These are phyloP conservation scores for Rhodofomes roseus DNA, from an alignment of 1,284 basidiomycete genomes.

Conservation along the genomic window DNA sequence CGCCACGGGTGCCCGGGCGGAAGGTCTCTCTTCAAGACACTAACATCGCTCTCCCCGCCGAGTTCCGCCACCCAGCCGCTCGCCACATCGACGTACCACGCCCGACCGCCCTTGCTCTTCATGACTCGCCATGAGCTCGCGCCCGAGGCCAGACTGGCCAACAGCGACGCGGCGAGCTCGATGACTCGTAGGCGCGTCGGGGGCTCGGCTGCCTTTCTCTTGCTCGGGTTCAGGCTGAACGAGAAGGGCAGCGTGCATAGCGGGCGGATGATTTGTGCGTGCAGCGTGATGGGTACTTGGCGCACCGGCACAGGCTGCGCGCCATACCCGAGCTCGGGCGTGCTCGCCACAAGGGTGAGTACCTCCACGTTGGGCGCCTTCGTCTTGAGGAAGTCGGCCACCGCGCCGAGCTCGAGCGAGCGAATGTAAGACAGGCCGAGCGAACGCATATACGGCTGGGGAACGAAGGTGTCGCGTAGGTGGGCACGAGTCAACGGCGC, in stretches of 20 bases:
- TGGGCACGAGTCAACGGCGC: conserved; percentile 66
- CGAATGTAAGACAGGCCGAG: conserved; percentile 88
- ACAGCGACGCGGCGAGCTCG: conserved; percentile 77
- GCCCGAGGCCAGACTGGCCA: conserved; percentile 72
- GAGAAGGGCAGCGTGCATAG: conserved; percentile 78
- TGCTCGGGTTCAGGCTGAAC: conserved; percentile 40
- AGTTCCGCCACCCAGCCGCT: conserved; percentile 65
- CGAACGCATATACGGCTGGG: conserved; percentile 79
- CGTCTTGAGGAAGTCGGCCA: conserved; percentile 67
- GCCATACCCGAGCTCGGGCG: conserved; percentile 68
- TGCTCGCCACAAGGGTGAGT: conserved; percentile 78
- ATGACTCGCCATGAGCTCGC: conserved; percentile 86
- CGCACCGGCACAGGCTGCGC: conserved; percentile 37
- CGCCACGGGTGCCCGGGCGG: conserved; percentile 62
- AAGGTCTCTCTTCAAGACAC: conserved; percentile 58
- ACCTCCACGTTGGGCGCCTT: conserved; percentile 83
- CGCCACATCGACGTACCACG: conserved; percentile 93
- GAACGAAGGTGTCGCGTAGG: conserved; percentile 53
- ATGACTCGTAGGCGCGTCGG: conserved; percentile 84
- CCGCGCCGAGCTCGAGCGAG: conserved; percentile 58
- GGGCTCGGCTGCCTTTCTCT: conserved; percentile 37
- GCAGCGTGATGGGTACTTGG: conserved; percentile 61
- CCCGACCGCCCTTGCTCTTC: conserved; percentile 87
- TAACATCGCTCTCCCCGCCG: conserved; percentile 17
- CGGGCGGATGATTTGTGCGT: conserved; percentile 72